Percentiles rank a stretch among this genome's conserved stretches.
Conservation (phyloP, 331 rosid species). For the Rosa hybrid region DNA sequence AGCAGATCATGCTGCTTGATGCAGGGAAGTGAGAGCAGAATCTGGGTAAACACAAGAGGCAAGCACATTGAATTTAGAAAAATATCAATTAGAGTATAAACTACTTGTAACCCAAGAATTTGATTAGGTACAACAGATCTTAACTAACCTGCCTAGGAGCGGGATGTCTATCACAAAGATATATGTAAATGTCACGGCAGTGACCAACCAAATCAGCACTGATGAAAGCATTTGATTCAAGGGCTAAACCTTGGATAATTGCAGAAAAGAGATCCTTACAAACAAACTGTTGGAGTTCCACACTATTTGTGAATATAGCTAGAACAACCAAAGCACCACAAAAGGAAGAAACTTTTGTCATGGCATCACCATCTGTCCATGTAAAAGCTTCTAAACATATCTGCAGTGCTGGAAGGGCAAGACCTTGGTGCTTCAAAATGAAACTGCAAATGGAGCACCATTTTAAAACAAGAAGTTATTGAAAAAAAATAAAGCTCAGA, state of each 20-base stretch:
- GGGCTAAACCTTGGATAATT: slow-evolving; percentile 79
- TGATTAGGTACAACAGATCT: neutral
- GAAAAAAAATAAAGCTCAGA: neutral
- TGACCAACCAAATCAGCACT: slow-evolving; percentile 87
- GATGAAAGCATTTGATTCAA: slow-evolving; percentile 85
- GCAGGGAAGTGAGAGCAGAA: slow-evolving; percentile 78
- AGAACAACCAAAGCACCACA: slow-evolving; percentile 66
- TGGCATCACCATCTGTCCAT: slow-evolving; percentile 91
- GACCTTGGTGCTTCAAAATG: slow-evolving; percentile 68
- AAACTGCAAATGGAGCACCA: slow-evolving; percentile 52
- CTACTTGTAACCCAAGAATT: slow-evolving; percentile 5
- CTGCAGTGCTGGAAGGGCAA: slow-evolving; percentile 72
- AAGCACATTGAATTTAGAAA: slow-evolving; percentile 12
- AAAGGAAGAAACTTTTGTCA: slow-evolving; percentile 75
- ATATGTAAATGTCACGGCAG: slow-evolving; percentile 86
- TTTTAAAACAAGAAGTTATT: slow-evolving; percentile 11
- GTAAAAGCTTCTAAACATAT: slow-evolving; percentile 76
- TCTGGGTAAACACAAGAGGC: slow-evolving; percentile 37
- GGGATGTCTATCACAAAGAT: slow-evolving; percentile 79
- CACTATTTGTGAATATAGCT: slow-evolving; percentile 53
- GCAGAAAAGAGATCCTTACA: slow-evolving; percentile 84
- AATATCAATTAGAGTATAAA: slow-evolving; percentile 2
- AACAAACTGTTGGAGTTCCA: slow-evolving; percentile 73
- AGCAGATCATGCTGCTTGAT: slow-evolving; percentile 68
- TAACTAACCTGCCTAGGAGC: slow-evolving; percentile 90